These are phyloP conservation scores for Lasiodiplodia sp. DNA, from an alignment of 2,329 filamentous ascomycete species.

Conservation along the genomic window DNA sequence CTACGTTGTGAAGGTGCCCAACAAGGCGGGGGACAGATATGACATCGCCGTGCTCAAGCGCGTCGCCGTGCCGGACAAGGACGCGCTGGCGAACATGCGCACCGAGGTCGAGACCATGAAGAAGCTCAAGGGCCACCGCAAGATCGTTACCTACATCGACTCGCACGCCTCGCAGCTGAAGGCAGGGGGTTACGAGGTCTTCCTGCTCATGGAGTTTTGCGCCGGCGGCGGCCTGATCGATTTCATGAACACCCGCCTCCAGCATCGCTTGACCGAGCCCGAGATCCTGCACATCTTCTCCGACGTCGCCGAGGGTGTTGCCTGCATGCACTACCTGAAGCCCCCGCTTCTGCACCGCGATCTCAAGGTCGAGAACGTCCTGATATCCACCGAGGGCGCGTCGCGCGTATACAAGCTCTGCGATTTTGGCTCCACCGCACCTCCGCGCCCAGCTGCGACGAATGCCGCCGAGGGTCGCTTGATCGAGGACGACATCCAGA, in stretches of 20 bases:
- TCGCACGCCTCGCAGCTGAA: slow-evolving; percentile 95
- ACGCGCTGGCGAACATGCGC: slow-evolving; percentile 92
- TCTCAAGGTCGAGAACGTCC: slow-evolving; percentile 96
- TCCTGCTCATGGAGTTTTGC: slow-evolving; percentile 97
- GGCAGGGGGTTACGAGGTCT: slow-evolving; percentile 95
- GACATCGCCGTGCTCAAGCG: slow-evolving; percentile 89
- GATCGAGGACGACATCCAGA: slow-evolving; percentile 96
- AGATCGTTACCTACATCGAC: slow-evolving; percentile 98
- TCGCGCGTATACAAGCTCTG: slow-evolving; percentile 89
- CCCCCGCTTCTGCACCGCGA: slow-evolving; percentile 91
- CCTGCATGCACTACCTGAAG: slow-evolving; percentile 98
- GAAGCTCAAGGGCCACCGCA: slow-evolving; percentile 93
- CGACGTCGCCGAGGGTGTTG: slow-evolving; percentile 93
- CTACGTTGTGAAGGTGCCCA: slow-evolving; percentile 87
- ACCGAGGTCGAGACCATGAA: slow-evolving; percentile 99
- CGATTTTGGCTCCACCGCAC: slow-evolving; percentile 93
- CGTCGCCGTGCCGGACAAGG: slow-evolving; percentile 96
- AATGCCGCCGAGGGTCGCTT: slow-evolving; percentile 87
- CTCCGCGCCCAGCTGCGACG: slow-evolving; percentile 82
- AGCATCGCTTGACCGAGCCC: slow-evolving; percentile 95
- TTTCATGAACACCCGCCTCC: slow-evolving; percentile 98
- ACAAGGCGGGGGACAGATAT: slow-evolving; percentile 74
- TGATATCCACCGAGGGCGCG: slow-evolving; percentile 76
- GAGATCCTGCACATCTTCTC: slow-evolving; percentile 97
- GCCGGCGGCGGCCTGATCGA: slow-evolving; percentile 94